A percentile compares a stretch with the other conserved stretches of the same genome.
Evolutionary conservation across 441 rosid genomes (phyloP).

Genomic region (Geranium incanum): DNA sequence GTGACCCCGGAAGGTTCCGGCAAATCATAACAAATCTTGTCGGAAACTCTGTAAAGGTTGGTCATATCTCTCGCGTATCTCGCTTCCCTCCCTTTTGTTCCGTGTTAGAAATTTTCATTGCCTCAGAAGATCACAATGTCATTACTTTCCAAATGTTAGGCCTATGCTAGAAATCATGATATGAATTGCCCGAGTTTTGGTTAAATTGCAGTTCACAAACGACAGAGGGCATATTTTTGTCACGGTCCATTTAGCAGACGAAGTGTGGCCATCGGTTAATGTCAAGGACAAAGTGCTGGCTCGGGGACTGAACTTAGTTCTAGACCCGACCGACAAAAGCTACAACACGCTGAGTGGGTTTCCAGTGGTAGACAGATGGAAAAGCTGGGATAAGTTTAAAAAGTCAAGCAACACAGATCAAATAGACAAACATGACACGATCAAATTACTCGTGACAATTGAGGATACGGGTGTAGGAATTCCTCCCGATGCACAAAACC

Average conservation of each 20-base stretch:
- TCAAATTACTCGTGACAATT: slow-evolving; percentile 64
- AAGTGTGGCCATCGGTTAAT: slow-evolving; percentile 38
- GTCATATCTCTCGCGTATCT: not conserved
- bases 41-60: slow-evolving; percentile 91
- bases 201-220: slow-evolving; percentile 59
- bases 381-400: slow-evolving; percentile 75
- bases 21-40: slow-evolving; percentile 91
- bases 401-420: slow-evolving; percentile 24
- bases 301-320: slow-evolving; percentile 40
- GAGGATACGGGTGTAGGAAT: slow-evolving; percentile 96
- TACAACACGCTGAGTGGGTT: slow-evolving; percentile 65
- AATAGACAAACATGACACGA: slow-evolving; percentile 32
- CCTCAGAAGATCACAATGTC: too few relatives aligned
- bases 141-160: too few relatives aligned
- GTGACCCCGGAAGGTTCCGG: slow-evolving; percentile 78
- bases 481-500: slow-evolving; percentile 61
- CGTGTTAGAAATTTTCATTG: too few relatives aligned
- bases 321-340: slow-evolving; percentile 30
- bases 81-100: too few relatives aligned
- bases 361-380: slow-evolving; percentile 70
- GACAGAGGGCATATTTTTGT: slow-evolving; percentile 82
- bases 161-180: not conserved
- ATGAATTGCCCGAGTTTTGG: not conserved
- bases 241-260: slow-evolving; percentile 71
- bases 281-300: slow-evolving; percentile 49